Evolutionary conservation across 2,329 filamentous ascomycete genomes (phyloP).

Genomic region (Diaporthe nobilis): DNA sequence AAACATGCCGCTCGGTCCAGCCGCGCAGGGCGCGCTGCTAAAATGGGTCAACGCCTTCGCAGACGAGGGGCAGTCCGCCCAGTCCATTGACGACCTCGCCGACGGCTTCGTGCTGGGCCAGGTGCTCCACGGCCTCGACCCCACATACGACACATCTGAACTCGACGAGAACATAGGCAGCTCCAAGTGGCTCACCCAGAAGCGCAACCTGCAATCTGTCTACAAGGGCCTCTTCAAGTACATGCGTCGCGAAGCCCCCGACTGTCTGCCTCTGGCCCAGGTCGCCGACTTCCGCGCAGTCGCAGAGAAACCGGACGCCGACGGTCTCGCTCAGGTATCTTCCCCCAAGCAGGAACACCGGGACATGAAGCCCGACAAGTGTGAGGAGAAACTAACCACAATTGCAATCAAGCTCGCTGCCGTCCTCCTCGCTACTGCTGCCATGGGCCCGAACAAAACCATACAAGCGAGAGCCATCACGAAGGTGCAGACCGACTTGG

Average conservation of each 20-base stretch:
- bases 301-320: slow-evolving; percentile 68
- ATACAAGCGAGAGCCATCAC: slow-evolving; percentile 47
- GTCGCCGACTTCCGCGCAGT: slow-evolving; percentile 70
- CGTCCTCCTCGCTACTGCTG: slow-evolving; percentile 48
- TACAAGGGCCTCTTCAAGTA: slow-evolving; percentile 89
- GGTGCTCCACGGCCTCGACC: slow-evolving; percentile 71
- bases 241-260: slow-evolving; percentile 66
- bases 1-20: slow-evolving; percentile 57
- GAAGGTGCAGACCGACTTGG: slow-evolving; percentile 49
- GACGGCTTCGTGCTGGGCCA: slow-evolving; percentile 69
- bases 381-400: slow-evolving; percentile 1
- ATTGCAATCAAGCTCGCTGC: slow-evolving; percentile 46
- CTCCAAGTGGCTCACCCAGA: slow-evolving; percentile 72
- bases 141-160: slow-evolving; percentile 67
- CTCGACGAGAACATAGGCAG: slow-evolving; percentile 63
- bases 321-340: slow-evolving; percentile 67
- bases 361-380: not conserved
- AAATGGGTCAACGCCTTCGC: slow-evolving; percentile 68
- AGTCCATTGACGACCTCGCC: slow-evolving; percentile 65
- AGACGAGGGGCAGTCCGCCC: slow-evolving; percentile 57
- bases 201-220: slow-evolving; percentile 91
- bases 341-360: not conserved
- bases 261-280: slow-evolving; percentile 66
- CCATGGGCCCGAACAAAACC: slow-evolving; percentile 50
- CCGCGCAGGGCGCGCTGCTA: slow-evolving; percentile 68